phyloP scores from a whole-genome alignment of 2,329 filamentous ascomycete genomes.

The Clarireedia hainanense region DNA sequence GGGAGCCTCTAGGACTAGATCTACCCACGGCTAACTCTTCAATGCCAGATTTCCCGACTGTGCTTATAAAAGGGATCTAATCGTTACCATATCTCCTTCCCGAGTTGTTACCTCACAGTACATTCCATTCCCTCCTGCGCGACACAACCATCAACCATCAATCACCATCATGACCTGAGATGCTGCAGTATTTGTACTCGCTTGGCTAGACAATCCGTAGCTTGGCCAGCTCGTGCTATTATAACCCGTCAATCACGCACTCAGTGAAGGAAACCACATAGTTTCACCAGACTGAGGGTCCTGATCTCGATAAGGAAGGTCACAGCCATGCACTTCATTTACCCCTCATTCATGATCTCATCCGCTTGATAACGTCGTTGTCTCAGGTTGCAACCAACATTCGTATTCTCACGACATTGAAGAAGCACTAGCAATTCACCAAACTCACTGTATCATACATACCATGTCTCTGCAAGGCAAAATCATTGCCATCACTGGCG shows the following conservation, averaged over 20 bases:
- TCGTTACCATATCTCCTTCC: background rate
- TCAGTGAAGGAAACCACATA: background rate
- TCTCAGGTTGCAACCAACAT: background rate
- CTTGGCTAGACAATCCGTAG: background rate
- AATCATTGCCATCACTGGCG: conserved; percentile 71
- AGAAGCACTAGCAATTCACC: background rate
- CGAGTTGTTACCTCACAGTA: background rate
- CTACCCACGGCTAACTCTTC: too few relatives aligned
- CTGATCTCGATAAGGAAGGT: background rate
- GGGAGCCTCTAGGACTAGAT: too few relatives aligned
- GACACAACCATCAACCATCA: background rate
- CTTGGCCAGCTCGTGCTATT: background rate
- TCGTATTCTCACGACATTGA: background rate
- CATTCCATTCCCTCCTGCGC: background rate
- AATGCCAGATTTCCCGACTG: too few relatives aligned
- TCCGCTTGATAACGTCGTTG: background rate
- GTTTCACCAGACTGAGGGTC: background rate
- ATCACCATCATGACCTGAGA: background rate
- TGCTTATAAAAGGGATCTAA: background rate
- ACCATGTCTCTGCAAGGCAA: conserved; percentile 32
- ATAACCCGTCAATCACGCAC: background rate
- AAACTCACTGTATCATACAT: background rate
- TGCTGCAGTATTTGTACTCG: background rate
- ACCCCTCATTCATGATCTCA: background rate
- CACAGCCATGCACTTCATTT: background rate